Percentiles rank a stretch among this genome's conserved stretches.
Conservation (phyloP, 345 rosid species). For the Arabidopsis arenosa region DNA sequence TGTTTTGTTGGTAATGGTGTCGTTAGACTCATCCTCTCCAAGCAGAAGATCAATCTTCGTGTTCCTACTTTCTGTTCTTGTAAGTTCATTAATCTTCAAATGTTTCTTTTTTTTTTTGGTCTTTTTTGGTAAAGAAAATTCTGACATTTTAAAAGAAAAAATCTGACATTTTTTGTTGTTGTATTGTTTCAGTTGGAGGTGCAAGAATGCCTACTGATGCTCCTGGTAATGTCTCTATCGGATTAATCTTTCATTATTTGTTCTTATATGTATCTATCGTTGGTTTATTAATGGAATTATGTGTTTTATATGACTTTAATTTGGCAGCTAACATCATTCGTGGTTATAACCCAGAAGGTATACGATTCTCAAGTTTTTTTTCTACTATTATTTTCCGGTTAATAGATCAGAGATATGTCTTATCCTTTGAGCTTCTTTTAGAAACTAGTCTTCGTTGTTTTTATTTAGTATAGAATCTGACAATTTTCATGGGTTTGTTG, state of each 20-base stretch:
- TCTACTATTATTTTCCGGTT: not conserved
- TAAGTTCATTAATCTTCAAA: not conserved
- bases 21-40: conserved; percentile 15
- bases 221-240: not conserved
- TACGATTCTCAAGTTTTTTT: not conserved
- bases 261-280: not conserved
- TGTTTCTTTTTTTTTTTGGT: not conserved
- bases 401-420: not conserved
- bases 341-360: not conserved
- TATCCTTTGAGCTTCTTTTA: not conserved
- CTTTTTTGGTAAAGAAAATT: not conserved
- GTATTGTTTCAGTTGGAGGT: conserved; percentile 5
- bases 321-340: not conserved
- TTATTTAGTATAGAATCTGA: not conserved
- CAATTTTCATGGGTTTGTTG: conserved; percentile 18
- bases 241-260: not conserved
- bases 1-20: conserved; percentile 20
- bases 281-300: not conserved
- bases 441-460: not conserved
- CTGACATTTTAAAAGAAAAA: not conserved
- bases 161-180: not conserved
- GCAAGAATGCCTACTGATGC: not conserved
- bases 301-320: not conserved
- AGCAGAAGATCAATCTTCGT: not conserved
- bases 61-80: not conserved